Evolutionary conservation across 257 asterid species (phyloP), one percentile per base, ranked within the genome.

Genomic region (Scutellaria minor): DNA sequence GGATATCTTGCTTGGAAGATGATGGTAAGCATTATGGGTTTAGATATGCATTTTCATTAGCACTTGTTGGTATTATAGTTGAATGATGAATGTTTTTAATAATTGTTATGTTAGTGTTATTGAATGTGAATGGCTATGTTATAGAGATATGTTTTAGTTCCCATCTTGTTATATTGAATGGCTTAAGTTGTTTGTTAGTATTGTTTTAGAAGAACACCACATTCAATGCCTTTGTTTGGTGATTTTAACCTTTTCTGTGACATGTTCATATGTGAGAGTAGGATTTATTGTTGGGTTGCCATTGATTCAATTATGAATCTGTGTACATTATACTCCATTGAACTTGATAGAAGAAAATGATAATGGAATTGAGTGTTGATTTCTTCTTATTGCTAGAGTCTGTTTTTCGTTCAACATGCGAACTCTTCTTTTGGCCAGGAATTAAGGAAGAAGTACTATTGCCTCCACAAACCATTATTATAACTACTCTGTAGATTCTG

Each of bases 1-100:
- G 98, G 99, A 41, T 95, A 91, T 66, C 93, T 95, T 48, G 97
- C 99, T 15, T 95, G 98, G 98, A 94, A 91, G 86, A 91, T 94
- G 99, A 89, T 91, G 98, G 99, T 94, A 87, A 80, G n/a, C 41
- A 1, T 66, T 54, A 1, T 7, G 78, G 45, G 51, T 74, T 55
- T 46, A 2, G 15, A 14, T 56, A n/a, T 18, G 72, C 72, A 54
- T 48, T 53, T 53, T 35, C 42, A 31, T 40, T 5, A 6, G 22
- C 5, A 15, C 10, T 45, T 15, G 69, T 18, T 55, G 11, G 13
- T 68, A 4, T 9, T 24, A 27, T 27, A 40, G 51, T 64, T 9
- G 5, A 14, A 60, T 27, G 22, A 58, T 47, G 65, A 48, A 69
- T 50, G 66, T 57, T 75, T 53, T 6, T 42, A 5, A 18, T 46